These are phyloP conservation scores for Biscutella laevigata DNA, from an alignment of 441 rosid species.

Conservation along the genomic window DNA sequence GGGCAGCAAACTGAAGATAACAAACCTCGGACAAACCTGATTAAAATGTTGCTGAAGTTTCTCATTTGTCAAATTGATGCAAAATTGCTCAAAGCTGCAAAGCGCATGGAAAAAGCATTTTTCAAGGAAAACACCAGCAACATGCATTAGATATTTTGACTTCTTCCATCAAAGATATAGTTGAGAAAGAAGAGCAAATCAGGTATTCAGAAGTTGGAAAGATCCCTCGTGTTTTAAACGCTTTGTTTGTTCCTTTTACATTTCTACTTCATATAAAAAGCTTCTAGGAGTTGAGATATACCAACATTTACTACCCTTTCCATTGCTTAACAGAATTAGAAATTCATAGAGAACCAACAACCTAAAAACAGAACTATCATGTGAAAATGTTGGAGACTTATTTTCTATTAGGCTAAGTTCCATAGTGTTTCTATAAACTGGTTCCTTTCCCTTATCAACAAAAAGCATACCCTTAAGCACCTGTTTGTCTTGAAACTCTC, in stretches of 20 bases:
- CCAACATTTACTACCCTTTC: constrained; percentile 7
- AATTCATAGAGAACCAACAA: constrained; percentile 9
- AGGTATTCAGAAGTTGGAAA: background rate
- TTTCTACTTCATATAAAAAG: background rate
- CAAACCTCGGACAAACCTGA: constrained; percentile 51
- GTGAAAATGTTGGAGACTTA: background rate
- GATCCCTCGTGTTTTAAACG: background rate
- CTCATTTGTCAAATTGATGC: constrained; percentile 96
- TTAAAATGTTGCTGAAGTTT: constrained; percentile 97
- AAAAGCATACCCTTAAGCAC: constrained; percentile 71
- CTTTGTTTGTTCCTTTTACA: background rate
- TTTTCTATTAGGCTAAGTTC: background rate
- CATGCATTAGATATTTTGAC: background rate
- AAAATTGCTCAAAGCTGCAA: constrained; percentile 85
- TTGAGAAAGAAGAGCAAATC: background rate
- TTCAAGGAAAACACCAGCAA: constrained; percentile 16
- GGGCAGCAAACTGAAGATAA: constrained; percentile 5
- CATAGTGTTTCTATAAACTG: background rate
- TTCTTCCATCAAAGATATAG: background rate
- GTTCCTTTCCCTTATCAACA: constrained; percentile 28
- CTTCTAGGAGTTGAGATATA: background rate
- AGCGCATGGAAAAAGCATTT: constrained; percentile 7
- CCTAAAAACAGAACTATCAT: constrained; percentile 12
- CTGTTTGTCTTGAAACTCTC: constrained; percentile 97
- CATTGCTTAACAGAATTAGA: constrained; percentile 7